Evolutionary conservation across 306 rosid species (phyloP), one percentile per base, ranked within the genome.

Genomic region (Quercus agrifolia): DNA sequence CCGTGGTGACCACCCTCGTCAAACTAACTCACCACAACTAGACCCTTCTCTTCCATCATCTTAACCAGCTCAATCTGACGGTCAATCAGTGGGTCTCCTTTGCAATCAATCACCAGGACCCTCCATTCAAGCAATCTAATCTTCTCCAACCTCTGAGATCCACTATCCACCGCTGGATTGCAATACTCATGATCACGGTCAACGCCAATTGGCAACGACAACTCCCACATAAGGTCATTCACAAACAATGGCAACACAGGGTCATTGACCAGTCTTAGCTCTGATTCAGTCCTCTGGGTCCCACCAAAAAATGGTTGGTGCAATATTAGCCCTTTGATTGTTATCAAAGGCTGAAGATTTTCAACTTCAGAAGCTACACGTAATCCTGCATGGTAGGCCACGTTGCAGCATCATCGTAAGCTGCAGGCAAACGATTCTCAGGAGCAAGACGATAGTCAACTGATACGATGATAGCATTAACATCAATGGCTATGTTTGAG

Each of bases 71-170:
- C 81, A 9, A 77, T 71, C 70, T 88, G 88, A 38, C 90, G 90
- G 33, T 91, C 93, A n/a, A 79, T 11, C 17, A 87, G 72, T 4
- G 89, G 96, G 58, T 91, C 93, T 38, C 96, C 93, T 15, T 63
- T 57, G 21, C 85, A 83, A 0, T 87, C 90, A 0, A 75, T 75
- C 19, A 86, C 81, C 77, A 90, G 33, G 0, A 88, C 81, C 30
- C 76, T 55, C 88, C 94, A 90, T 1, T 73, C 77, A 31, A 71
- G 56, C 74, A 27, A 51, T 55, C 13, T 13, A 25, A 90, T 79
- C 8, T 14, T 33, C 13, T 67, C 81, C 30, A 84, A 59, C 7
- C 17, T 21, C 23, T 1, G 4, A 0, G 72, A 63, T 19, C 78
- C 84, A 4, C 52, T 63, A 1, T 76, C 75, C 1, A 0, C 87